These are phyloP conservation scores for Hyphodiscus hymeniophilus DNA, from an alignment of 495 filamentous ascomycete species.

Conservation along the genomic window DNA sequence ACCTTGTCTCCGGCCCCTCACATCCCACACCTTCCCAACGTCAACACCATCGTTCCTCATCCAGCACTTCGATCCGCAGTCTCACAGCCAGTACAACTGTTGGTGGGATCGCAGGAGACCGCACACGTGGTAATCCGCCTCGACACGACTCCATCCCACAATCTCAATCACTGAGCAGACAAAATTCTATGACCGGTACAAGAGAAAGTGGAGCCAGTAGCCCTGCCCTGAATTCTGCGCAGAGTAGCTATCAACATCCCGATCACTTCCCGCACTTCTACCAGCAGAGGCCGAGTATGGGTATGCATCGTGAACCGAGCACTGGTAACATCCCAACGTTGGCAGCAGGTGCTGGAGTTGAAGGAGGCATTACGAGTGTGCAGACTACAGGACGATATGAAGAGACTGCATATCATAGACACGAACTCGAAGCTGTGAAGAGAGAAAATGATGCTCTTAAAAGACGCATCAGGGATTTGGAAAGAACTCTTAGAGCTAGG, in stretches of 20 bases:
- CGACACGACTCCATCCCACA: constrained; percentile 20
- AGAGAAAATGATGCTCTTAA: constrained; percentile 75
- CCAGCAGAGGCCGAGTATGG: constrained; percentile 11
- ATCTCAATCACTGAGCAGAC: constrained; percentile 24
- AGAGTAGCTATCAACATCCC: constrained; percentile 17
- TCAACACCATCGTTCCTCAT: constrained; percentile 57
- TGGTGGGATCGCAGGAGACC: constrained; percentile 27
- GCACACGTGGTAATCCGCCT: constrained; percentile 12
- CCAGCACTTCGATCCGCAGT: constrained; percentile 49
- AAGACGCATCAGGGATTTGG: constrained; percentile 65
- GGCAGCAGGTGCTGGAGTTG: neutral
- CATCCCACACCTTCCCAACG: constrained; percentile 43
- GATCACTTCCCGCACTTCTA: constrained; percentile 20
- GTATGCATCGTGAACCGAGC: constrained; percentile 17
- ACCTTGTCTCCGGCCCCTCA: constrained; percentile 40
- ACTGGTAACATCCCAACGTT: constrained; percentile 6
- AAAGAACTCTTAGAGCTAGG: constrained; percentile 41
- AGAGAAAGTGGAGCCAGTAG: constrained; percentile 13
- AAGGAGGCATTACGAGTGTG: constrained; percentile 22
- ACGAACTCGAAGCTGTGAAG: constrained; percentile 66
- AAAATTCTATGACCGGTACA: constrained; percentile 22
- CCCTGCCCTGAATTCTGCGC: constrained; percentile 15
- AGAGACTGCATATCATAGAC: constrained; percentile 57
- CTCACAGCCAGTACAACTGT: constrained; percentile 36
- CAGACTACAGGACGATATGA: constrained; percentile 58